Evolutionary conservation across 2,329 filamentous ascomycete genomes (phyloP).

Genomic region (Penicillium expansum): DNA sequence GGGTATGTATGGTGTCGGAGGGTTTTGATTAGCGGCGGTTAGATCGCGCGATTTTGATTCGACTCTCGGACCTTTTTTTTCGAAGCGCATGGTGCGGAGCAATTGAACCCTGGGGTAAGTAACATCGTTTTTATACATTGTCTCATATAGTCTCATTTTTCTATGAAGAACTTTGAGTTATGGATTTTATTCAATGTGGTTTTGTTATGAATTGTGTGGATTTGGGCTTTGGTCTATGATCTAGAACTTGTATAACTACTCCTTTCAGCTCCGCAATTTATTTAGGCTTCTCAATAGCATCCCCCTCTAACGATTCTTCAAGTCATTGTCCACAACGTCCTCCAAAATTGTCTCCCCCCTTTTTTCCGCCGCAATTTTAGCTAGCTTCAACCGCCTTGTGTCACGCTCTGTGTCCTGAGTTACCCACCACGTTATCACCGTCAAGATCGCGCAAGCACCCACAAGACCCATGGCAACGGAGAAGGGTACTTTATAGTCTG

Average conservation of each 20-base stretch:
- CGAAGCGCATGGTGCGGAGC: neutral
- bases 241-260: neutral
- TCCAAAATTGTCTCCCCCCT: constrained; percentile 45
- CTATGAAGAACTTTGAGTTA: neutral
- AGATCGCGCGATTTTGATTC: constrained; percentile 8
- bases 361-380: constrained; percentile 43
- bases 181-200: neutral
- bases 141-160: neutral
- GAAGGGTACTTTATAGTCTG: constrained; percentile 47
- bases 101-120: neutral
- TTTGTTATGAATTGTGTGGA: no score
- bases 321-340: constrained; percentile 44
- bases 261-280: neutral
- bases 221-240: neutral
- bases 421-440: constrained; percentile 47
- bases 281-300: neutral
- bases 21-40: constrained; percentile 11
- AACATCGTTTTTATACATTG: neutral
- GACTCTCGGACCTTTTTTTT: constrained; percentile 12
- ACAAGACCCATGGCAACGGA: constrained; percentile 47
- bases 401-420: constrained; percentile 47
- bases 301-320: constrained; percentile 20
- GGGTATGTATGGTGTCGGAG: constrained; percentile 12
- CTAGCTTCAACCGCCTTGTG: constrained; percentile 46
- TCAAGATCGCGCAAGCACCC: constrained; percentile 44